A percentile compares a stretch with the other conserved stretches of the same genome.
Conservation (phyloP, 306 rosid genomes). For the Begonia fuchsioides region DNA sequence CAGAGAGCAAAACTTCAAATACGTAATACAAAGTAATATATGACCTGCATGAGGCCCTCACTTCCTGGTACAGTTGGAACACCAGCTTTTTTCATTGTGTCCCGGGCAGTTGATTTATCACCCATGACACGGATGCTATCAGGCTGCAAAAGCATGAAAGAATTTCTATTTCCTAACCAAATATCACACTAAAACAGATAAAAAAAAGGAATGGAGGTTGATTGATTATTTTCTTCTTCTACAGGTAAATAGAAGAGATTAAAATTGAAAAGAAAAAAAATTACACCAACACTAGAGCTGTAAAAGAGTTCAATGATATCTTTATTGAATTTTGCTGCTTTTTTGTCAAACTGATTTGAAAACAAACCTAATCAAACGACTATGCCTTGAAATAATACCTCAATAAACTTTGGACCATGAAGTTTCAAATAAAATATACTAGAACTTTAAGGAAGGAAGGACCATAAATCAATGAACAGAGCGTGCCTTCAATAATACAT, state of each 20-base stretch:
- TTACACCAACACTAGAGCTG: no score
- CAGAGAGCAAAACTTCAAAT: neutral
- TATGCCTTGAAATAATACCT: conserved; percentile 1
- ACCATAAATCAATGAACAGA: no score
- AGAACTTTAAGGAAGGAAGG: no score
- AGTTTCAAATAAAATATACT: no score
- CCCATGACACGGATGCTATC: conserved; percentile 95
- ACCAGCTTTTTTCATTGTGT: conserved; percentile 79
- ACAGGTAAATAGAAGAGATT: neutral
- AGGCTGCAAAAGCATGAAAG: conserved; percentile 36
- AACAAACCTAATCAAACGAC: no score
- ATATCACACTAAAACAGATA: neutral
- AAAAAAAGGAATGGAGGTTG: conserved; percentile 3
- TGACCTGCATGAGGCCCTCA: conserved; percentile 69
- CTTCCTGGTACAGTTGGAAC: conserved; percentile 80
- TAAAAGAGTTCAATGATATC: no score
- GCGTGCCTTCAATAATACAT: no score
- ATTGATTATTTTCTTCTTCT: neutral
- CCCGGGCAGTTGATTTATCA: conserved; percentile 90
- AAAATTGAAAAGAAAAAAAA: no score
- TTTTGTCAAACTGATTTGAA: no score
- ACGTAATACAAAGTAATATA: conserved; percentile 7
- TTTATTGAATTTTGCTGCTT: no score
- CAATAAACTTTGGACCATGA: no score
- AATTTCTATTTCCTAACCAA: no score